phyloP scores from a whole-genome alignment of 345 rosid species.

The Conringia planisiliqua region DNA sequence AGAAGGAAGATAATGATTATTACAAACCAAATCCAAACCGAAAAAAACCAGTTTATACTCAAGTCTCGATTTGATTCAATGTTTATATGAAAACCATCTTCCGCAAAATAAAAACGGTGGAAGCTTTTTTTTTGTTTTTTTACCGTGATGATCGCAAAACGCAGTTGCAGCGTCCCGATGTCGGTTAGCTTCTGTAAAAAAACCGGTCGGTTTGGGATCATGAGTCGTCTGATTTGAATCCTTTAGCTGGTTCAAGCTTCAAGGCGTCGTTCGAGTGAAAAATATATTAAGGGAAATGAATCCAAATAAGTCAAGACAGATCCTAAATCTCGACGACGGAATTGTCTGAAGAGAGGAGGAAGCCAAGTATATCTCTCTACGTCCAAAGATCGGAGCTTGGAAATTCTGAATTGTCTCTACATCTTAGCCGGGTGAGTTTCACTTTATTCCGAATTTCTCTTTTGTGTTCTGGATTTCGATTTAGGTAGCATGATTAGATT shows the following conservation, averaged over 20 bases:
- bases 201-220: neutral
- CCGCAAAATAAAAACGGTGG: neutral
- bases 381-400: slow-evolving; percentile 15
- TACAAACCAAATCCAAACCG: neutral
- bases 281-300: neutral
- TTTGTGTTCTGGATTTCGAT: neutral
- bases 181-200: neutral
- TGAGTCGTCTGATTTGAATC: neutral
- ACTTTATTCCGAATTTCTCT: neutral
- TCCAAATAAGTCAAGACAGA: slow-evolving; percentile 8
- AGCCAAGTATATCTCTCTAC: neutral
- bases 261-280: neutral
- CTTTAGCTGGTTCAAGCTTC: neutral
- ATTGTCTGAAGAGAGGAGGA: neutral
- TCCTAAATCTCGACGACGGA: slow-evolving; percentile 19
- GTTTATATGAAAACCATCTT: neutral
- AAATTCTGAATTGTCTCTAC: neutral
- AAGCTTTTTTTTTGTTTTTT: neutral
- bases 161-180: neutral
- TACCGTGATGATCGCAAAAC: neutral
- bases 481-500: neutral
- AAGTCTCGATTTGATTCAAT: neutral
- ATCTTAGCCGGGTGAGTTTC: slow-evolving; percentile 5
- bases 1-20: neutral
- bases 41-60: neutral